Evolutionary conservation across 495 filamentous ascomycete genomes (phyloP).

Genomic region (Poronia punctata): DNA sequence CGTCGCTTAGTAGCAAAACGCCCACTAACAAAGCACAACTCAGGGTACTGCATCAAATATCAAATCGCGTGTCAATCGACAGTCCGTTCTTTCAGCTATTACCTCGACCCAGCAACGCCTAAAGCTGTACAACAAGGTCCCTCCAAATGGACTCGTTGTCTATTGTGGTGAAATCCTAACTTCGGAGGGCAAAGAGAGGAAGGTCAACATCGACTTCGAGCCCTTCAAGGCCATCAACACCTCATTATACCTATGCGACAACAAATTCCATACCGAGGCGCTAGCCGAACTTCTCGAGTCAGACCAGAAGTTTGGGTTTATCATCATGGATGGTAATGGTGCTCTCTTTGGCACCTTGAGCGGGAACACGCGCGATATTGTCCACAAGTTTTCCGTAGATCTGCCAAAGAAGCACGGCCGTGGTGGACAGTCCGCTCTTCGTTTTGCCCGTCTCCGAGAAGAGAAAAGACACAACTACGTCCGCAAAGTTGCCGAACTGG

Average conservation of each 20-base stretch:
- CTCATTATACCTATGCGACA: slow-evolving; percentile 97
- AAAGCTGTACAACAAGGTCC: slow-evolving; percentile 97
- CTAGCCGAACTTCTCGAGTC: slow-evolving; percentile 93
- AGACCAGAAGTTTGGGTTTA: slow-evolving; percentile 98
- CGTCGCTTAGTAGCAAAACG: no score
- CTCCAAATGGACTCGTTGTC: slow-evolving; percentile 92
- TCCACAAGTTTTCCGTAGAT: slow-evolving; percentile 96
- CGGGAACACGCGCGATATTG: slow-evolving; percentile 92
- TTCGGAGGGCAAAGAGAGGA: slow-evolving; percentile 93
- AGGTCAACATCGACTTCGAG: slow-evolving; percentile 99
- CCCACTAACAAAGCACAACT: slow-evolving; percentile 20
- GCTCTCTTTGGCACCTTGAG: slow-evolving; percentile 93
- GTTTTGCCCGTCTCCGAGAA: slow-evolving; percentile 98
- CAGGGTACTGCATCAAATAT: slow-evolving; percentile 98
- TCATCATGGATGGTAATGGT: slow-evolving; percentile 98
- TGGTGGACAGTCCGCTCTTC: slow-evolving; percentile 97
- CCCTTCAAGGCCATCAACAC: slow-evolving; percentile 99
- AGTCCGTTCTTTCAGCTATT: slow-evolving; percentile 94
- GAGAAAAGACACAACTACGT: slow-evolving; percentile 99
- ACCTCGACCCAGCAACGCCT: slow-evolving; percentile 98
- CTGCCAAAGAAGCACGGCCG: slow-evolving; percentile 98
- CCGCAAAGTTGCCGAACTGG: slow-evolving; percentile 93
- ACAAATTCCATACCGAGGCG: slow-evolving; percentile 98
- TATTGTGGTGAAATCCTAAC: slow-evolving; percentile 99
- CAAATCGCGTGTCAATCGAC: slow-evolving; percentile 97